A percentile compares a stretch with the other conserved stretches of the same genome.
These are phyloP conservation scores for Tephrocybe rancida DNA, from an alignment of 768 basidiomycete species.

Conservation along the genomic window DNA sequence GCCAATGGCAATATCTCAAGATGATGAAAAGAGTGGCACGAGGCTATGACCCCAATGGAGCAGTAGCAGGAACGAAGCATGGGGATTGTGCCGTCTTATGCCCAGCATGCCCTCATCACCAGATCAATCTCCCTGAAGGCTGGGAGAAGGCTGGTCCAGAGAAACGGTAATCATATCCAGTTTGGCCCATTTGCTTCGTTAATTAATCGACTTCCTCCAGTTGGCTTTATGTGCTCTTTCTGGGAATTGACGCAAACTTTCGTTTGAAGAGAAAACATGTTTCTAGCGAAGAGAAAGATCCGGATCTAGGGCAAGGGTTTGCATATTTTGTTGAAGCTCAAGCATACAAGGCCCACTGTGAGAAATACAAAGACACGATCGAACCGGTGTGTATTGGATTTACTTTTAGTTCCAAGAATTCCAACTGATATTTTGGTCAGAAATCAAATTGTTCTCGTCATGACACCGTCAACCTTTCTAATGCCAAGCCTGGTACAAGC, in stretches of 20 bases:
- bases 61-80: constrained; percentile 8
- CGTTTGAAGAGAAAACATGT: constrained; percentile 27
- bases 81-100: constrained; percentile 26
- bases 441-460: constrained; percentile 29
- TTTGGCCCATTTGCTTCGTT: neutral
- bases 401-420: neutral
- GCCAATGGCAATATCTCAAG: constrained; percentile 16
- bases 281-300: constrained; percentile 25
- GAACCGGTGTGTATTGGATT: constrained; percentile 20
- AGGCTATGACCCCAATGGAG: constrained; percentile 15
- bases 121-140: constrained; percentile 21
- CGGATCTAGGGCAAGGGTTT: constrained; percentile 26
- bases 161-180: constrained; percentile 1
- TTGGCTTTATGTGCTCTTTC: constrained; percentile 24
- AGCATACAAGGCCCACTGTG: constrained; percentile 23
- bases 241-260: constrained; percentile 35
- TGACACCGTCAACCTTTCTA: constrained; percentile 27
- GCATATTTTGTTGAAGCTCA: constrained; percentile 28
- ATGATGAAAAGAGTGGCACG: constrained; percentile 14
- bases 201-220: constrained; percentile 4
- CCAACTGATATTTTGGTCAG: constrained; percentile 12
- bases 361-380: constrained; percentile 17
- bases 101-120: constrained; percentile 27
- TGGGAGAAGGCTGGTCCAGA: constrained; percentile 19
- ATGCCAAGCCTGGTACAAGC: constrained; percentile 19